Evolutionary conservation across 192 early-diverging fungal genomes (phyloP), one percentile per base, ranked within the genome.

Genomic region (Dimargaris verticillata): DNA sequence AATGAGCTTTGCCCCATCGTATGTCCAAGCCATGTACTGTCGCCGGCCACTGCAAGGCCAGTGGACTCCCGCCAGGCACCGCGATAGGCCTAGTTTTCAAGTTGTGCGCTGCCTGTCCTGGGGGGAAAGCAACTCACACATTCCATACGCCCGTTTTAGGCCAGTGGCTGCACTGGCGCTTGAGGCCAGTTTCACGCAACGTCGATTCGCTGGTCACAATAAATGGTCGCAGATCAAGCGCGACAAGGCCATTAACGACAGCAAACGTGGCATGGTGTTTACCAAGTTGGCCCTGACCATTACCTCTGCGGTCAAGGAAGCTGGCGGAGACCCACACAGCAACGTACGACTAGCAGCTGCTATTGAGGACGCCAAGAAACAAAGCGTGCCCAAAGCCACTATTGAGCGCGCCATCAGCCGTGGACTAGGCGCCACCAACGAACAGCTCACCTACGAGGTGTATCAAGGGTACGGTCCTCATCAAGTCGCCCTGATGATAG

Each of bases 301-400:
- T 58, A 67, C 81, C 15, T 66, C 78, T 3, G 73, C 84, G 18
- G 72, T 84, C 33, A 78, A 74, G 66, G 76, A 79, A 28, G 80
- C 78, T 43, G 79, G 82, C 26, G 38, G 75, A 1, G 84, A 88
- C 66, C 64, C 78, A 3, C 29, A 44, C 17, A 63, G 70, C 18
- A 88, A 88, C 69, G 64, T 70, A 3, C 71, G 77, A n/a, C 67
- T 89, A 12, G 65, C 70, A 1, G 65, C 83, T 6, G 72, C 81
- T 15, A 60, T 90, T 6, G 70, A 73, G 45, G 67, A 75, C 44
- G 84, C 84, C 12, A 72, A 71, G 43, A 63, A 68, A 41, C 66
- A 65, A 10, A 81, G 80, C 59, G 73, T 91, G 80, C 82, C 88
- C 7, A 88, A 83, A 61, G 78, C 79, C 54, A 88, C 69, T 60